Conservation (phyloP, 257 asterid species). For the Phtheirospermum japonicum region DNA sequence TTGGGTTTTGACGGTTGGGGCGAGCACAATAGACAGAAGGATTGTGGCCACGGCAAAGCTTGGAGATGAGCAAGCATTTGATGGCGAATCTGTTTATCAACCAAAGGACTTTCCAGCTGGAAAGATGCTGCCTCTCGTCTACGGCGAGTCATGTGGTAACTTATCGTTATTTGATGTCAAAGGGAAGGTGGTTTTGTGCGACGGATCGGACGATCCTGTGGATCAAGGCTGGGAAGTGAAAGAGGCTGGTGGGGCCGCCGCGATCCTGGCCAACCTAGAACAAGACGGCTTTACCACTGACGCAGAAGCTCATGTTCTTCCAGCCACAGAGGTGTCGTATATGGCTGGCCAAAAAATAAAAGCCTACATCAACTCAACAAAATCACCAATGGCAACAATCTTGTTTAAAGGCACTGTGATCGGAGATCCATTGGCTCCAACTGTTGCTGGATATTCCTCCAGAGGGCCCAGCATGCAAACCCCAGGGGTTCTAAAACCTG, state of each 20-base stretch:
- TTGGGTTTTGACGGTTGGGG: conserved; percentile 37
- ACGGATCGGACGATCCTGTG: not conserved
- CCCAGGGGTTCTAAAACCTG: conserved; percentile 34
- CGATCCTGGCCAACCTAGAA: conserved; percentile 35
- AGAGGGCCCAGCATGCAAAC: conserved; percentile 25
- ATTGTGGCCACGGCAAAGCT: conserved; percentile 33
- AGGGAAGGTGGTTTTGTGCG: conserved; percentile 44
- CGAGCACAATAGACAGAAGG: conserved; percentile 41
- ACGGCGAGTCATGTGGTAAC: not conserved
- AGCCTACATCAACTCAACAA: conserved; percentile 26
- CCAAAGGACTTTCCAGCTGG: conserved; percentile 24
- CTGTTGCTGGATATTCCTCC: conserved; percentile 20
- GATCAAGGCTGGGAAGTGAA: conserved; percentile 32
- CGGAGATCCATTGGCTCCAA: conserved; percentile 22
- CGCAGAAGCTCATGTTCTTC: conserved; percentile 35
- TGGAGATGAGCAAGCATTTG: conserved; percentile 24
- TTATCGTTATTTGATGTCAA: not conserved
- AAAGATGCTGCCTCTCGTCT: conserved; percentile 24
- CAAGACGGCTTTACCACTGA: conserved; percentile 12
- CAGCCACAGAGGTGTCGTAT: conserved; percentile 24
- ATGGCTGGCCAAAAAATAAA: conserved; percentile 21
- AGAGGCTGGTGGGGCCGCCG: conserved; percentile 43
- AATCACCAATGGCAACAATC: conserved; percentile 28
- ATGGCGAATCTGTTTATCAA: conserved; percentile 38
- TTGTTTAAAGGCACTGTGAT: conserved; percentile 23